Conservation (phyloP, 1,284 basidiomycete species). For the Singerocomus inundabilis region DNA sequence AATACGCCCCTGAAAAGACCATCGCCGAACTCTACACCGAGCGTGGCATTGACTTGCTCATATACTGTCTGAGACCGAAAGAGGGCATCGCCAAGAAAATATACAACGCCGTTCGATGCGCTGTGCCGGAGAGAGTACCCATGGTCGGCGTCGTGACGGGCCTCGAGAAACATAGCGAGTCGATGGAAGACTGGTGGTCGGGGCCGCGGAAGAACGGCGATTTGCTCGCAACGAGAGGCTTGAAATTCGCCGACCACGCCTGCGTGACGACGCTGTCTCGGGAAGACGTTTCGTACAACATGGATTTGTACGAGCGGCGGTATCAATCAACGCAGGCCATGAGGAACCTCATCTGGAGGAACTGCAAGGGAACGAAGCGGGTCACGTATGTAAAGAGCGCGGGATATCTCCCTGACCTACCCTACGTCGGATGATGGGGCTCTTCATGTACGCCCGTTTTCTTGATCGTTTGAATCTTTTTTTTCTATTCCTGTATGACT, state of each 20-base stretch:
- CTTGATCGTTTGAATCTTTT: background rate
- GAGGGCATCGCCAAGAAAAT: conserved; percentile 31
- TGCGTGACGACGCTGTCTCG: conserved; percentile 34
- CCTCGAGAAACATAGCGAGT: conserved; percentile 26
- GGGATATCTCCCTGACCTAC: conserved; percentile 30
- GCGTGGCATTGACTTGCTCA: conserved; percentile 31
- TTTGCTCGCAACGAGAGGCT: conserved; percentile 25
- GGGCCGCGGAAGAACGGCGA: conserved; percentile 28
- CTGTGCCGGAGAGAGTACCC: conserved; percentile 32
- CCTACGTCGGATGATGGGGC: conserved; percentile 16
- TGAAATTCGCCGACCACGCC: conserved; percentile 31
- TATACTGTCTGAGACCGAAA: conserved; percentile 30
- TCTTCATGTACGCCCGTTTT: background rate
- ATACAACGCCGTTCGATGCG: conserved; percentile 25
- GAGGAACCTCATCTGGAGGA: conserved; percentile 31
- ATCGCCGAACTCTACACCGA: conserved; percentile 30
- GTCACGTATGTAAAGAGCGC: conserved; percentile 32
- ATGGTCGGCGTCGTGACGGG: conserved; percentile 33
- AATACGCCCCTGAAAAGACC: conserved; percentile 22
- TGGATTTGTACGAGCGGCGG: conserved; percentile 32
- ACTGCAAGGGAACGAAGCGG: conserved; percentile 32
- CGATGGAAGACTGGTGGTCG: conserved; percentile 37
- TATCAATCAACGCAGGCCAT: conserved; percentile 30
- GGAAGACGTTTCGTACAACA: conserved; percentile 34
- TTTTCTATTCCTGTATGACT: conserved; percentile 3